Conservation (phyloP, 192 early-diverging fungal genomes). For the Paraglomus occultum region DNA sequence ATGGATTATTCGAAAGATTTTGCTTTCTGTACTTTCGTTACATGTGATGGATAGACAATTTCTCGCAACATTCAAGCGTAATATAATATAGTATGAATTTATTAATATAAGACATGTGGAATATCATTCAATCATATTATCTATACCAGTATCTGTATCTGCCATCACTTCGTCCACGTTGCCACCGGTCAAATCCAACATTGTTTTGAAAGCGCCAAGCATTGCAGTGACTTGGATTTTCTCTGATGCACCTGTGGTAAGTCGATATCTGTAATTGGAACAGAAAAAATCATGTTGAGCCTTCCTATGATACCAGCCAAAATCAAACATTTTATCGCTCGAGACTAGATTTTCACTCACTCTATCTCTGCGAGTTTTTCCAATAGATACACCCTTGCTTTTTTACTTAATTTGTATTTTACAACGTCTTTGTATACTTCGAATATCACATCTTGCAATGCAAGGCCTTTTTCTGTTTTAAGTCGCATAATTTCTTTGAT, state of each 20-base stretch:
- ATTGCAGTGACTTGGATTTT: slow-evolving; percentile 85
- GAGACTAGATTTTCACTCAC: slow-evolving; percentile 42
- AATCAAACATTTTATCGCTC: too few species aligned
- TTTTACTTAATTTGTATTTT: slow-evolving; percentile 70
- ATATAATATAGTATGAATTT: too few species aligned
- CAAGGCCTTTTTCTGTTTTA: slow-evolving; percentile 82
- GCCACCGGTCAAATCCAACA: background rate
- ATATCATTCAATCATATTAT: too few species aligned
- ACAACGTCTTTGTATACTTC: slow-evolving; percentile 69
- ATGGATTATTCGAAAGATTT: too few species aligned
- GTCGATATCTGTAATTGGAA: slow-evolving; percentile 61
- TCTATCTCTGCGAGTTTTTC: slow-evolving; percentile 89
- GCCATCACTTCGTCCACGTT: too few species aligned
- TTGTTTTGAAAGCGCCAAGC: slow-evolving; percentile 83
- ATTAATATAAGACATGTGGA: too few species aligned
- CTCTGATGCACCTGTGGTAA: slow-evolving; percentile 81
- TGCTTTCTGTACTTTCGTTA: too few species aligned
- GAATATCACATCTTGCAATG: slow-evolving; percentile 87
- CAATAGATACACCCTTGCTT: slow-evolving; percentile 66
- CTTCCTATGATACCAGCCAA: too few species aligned
- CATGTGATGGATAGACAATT: too few species aligned
- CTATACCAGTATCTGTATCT: too few species aligned
- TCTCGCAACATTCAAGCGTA: too few species aligned
- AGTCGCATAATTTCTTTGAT: slow-evolving; percentile 67
- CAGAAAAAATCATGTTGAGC: too few species aligned